phyloP scores from a whole-genome alignment of 2,329 filamentous ascomycete genomes.

The Xylaria sp. region DNA sequence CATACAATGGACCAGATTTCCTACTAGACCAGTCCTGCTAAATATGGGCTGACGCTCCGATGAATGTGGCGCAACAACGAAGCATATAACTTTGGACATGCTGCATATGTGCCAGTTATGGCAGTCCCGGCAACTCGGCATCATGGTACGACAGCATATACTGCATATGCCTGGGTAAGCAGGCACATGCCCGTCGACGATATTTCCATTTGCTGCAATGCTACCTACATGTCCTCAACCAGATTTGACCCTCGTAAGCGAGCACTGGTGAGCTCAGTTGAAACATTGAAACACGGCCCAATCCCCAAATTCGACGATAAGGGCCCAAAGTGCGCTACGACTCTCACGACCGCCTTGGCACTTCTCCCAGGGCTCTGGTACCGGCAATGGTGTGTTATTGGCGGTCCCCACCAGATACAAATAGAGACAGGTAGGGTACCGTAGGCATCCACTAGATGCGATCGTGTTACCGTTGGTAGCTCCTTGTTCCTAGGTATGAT shows the following conservation, averaged over 20 bases:
- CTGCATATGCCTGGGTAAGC: neutral
- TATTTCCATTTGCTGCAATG: slow-evolving; percentile 16
- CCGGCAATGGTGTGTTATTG: slow-evolving; percentile 25
- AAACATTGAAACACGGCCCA: neutral
- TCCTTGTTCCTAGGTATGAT: slow-evolving; percentile 17
- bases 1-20: neutral
- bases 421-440: neutral
- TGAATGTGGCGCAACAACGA: neutral
- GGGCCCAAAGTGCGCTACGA: slow-evolving; percentile 2
- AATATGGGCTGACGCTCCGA: neutral
- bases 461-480: neutral
- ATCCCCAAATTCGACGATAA: slow-evolving; percentile 9
- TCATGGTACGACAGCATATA: slow-evolving; percentile 8
- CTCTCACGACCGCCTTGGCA: slow-evolving; percentile 24
- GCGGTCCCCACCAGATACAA: slow-evolving; percentile 9
- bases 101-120: neutral
- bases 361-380: slow-evolving; percentile 29
- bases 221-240: slow-evolving; percentile 20
- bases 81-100: neutral
- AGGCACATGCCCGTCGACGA: neutral
- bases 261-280: neutral
- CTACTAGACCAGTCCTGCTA: neutral
- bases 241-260: slow-evolving; percentile 15
- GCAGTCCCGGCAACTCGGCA: slow-evolving; percentile 15
- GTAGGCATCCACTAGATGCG: neutral